Percentiles rank a stretch among this genome's conserved stretches.
These are phyloP conservation scores for Sporothrix luriei DNA, from an alignment of 2,329 filamentous ascomycete species.

Conservation along the genomic window DNA sequence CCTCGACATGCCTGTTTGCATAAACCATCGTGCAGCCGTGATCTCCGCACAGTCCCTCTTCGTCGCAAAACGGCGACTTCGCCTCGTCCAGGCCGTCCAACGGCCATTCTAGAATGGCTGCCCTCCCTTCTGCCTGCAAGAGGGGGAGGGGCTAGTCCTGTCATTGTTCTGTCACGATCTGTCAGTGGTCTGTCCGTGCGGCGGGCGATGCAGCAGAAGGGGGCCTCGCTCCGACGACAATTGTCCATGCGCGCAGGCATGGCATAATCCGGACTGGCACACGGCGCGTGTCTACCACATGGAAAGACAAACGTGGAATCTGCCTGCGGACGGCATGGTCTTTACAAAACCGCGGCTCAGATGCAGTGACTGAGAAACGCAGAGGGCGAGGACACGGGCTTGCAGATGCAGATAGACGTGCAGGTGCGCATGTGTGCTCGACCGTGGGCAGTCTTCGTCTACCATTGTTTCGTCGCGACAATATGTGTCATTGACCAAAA, in stretches of 20 bases:
- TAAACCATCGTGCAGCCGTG: conserved; percentile 4
- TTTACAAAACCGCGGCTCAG: too few species aligned
- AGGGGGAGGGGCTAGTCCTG: too few species aligned
- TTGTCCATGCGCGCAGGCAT: not conserved
- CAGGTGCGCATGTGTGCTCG: not conserved
- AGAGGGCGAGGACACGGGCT: not conserved
- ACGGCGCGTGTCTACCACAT: conserved; percentile 12
- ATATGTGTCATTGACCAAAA: not conserved
- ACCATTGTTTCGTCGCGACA: conserved; percentile 17
- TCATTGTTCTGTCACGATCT: too few species aligned
- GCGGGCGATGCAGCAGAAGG: not conserved
- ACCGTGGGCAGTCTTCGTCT: too few species aligned
- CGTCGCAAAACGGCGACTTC: conserved; percentile 1
- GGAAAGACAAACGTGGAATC: not conserved
- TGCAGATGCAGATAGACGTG: not conserved
- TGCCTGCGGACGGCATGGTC: too few species aligned
- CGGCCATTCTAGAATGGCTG: conserved; percentile 1
- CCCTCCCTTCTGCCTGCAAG: conserved; percentile 4
- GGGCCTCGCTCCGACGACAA: not conserved
- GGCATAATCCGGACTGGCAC: conserved; percentile 12
- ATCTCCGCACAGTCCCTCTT: not conserved
- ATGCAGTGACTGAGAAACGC: too few species aligned
- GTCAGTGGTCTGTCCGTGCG: conserved; percentile 1
- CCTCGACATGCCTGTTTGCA: not conserved
- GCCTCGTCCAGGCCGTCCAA: not conserved